A percentile compares a stretch with the other conserved stretches of the same genome.
Evolutionary conservation across 257 asterid species (phyloP).

Genomic region (Petrea volubilis): DNA sequence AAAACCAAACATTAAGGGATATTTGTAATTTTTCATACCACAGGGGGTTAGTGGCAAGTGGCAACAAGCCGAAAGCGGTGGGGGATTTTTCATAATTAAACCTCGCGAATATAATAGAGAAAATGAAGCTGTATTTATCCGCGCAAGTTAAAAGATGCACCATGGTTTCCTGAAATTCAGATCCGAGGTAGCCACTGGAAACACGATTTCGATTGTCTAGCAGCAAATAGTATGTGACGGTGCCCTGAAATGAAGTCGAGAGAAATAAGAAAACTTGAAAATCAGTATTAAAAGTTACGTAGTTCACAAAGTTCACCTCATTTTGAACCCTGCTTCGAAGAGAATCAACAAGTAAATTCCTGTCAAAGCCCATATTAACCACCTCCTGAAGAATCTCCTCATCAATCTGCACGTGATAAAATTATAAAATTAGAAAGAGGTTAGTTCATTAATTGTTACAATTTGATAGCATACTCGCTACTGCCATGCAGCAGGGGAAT

Average conservation of each 20-base stretch:
- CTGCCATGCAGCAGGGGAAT: neutral
- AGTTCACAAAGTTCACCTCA: slow-evolving; percentile 55
- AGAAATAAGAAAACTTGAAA: slow-evolving; percentile 27
- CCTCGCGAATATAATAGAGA: neutral
- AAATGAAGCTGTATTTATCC: neutral
- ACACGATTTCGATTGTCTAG: slow-evolving; percentile 75
- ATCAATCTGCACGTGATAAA: slow-evolving; percentile 60
- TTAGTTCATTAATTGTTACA: neutral
- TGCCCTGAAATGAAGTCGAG: slow-evolving; percentile 62
- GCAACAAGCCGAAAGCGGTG: too few relatives aligned
- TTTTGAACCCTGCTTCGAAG: slow-evolving; percentile 71
- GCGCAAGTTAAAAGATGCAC: slow-evolving; percentile 36
- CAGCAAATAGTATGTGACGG: slow-evolving; percentile 90
- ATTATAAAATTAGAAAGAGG: neutral
- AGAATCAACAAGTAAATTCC: slow-evolving; percentile 53
- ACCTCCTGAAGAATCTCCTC: slow-evolving; percentile 76
- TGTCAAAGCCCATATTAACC: slow-evolving; percentile 60
- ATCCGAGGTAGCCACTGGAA: slow-evolving; percentile 59
- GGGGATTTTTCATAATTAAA: too few relatives aligned
- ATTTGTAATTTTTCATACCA: too few relatives aligned
- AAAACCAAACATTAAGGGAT: too few relatives aligned
- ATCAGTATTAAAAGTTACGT: slow-evolving; percentile 9
- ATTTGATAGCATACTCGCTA: neutral
- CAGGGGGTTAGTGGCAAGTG: too few relatives aligned
- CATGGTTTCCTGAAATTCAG: slow-evolving; percentile 62